Base-by-base conservation (phyloP, 192 early-diverging fungal species). In the Coemansia sp. region DNA sequence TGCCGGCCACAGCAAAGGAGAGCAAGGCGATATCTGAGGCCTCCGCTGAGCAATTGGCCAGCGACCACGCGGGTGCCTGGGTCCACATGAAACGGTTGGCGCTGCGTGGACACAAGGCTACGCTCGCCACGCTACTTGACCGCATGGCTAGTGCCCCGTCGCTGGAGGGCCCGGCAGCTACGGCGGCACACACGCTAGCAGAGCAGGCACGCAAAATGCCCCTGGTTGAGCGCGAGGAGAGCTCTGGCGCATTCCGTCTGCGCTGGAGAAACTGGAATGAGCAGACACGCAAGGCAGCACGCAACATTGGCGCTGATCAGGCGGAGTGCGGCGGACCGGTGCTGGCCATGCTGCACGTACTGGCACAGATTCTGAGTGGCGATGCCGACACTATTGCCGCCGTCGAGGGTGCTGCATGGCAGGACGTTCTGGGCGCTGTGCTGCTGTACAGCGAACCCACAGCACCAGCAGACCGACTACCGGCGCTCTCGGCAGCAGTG, bases 381-480 rank as follows among this genome's bases (percentile, higher is more conserved):
- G 48, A 81, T 15, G 54, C 49, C 0, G 65, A 79, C 15, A 29
- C 55, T 0, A 78, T 80, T 0, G 43, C 76, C 3, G 56, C 49
- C 15, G n/a, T n/a, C n/a, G 41, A 58, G 14, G 67, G 65, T 33
- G 57, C 72, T 8, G 50, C 58, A 19, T 80, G 82, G 78, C 70
- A 77, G 40, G 80, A 84, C 23, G 55, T 77, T 2, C 42, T 84
- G 24, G 74, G 77, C 0, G 80, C 78, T 14, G 58, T 67, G 4
- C 53, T 80, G 3, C 51, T 81, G 41, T 84, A 80, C 34, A 70
- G 69, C 18, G 72, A 80, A 23, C 80, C 82, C 13, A 62, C 74
- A 42, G 51, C 60, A 30, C 43, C 67, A 55, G 46, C 48, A 40
- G 47, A 58, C 25, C 52, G 73, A 33, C 45, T 72, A 30, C 55